Conservation (phyloP, 805 yeast species). For the Spathaspora hagerdaliae region DNA sequence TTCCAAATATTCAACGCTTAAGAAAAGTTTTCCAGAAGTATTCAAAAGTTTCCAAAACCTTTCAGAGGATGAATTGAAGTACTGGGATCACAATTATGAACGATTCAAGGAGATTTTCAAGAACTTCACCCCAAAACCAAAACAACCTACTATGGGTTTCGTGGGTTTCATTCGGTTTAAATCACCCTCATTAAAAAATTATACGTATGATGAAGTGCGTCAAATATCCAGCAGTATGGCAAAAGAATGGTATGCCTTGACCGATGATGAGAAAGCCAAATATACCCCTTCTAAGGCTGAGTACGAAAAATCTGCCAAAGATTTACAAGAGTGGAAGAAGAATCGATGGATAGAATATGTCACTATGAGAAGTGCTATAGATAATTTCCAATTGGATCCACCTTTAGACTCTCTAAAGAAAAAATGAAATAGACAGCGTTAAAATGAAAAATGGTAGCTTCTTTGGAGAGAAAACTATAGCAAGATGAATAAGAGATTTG, state of each 20-base stretch:
- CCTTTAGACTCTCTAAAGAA: neutral
- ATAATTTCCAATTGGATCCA: neutral
- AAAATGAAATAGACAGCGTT: too few species aligned
- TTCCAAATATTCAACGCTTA: too few species aligned
- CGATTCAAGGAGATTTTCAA: neutral
- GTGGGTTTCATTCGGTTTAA: neutral
- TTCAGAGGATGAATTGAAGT: neutral
- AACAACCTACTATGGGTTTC: neutral
- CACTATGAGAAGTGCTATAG: neutral
- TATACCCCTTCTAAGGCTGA: neutral
- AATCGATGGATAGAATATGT: neutral
- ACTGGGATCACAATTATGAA: neutral
- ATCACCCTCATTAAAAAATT: neutral
- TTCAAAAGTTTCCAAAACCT: neutral
- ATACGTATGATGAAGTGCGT: neutral
- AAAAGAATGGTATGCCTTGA: neutral
- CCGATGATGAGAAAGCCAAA: neutral
- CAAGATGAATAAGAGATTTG: too few species aligned
- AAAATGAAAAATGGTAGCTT: too few species aligned
- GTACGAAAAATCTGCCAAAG: neutral
- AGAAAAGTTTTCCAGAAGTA: too few species aligned
- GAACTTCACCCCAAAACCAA: neutral
- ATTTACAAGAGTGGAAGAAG: neutral
- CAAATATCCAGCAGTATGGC: neutral
- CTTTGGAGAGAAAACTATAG: too few species aligned